phyloP scores from a whole-genome alignment of 2,329 filamentous ascomycete species.

The Fusarium sp. region DNA sequence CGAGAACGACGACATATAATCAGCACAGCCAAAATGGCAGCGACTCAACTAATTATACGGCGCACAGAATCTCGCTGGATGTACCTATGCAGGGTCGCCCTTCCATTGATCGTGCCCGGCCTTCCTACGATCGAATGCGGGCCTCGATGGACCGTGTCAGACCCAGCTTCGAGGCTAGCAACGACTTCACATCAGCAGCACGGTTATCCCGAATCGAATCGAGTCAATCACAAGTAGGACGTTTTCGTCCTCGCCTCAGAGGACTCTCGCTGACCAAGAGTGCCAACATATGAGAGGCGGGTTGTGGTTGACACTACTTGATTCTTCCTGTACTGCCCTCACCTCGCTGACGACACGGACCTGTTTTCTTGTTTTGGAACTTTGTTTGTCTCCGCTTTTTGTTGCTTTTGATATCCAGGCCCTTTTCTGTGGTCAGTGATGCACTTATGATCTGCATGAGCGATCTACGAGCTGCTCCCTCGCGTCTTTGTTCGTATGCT shows the following conservation, averaged over 20 bases:
- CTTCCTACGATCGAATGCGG: constrained; percentile 89
- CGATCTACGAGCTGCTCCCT: constrained; percentile 57
- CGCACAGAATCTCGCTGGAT: constrained; percentile 71
- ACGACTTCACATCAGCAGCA: constrained; percentile 91
- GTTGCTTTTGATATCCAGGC: constrained; percentile 54
- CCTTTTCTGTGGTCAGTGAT: constrained; percentile 48
- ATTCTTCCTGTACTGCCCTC: constrained; percentile 48
- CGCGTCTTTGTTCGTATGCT: constrained; percentile 37
- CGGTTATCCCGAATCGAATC: constrained; percentile 87
- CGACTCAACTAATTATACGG: constrained; percentile 91
- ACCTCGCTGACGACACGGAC: constrained; percentile 32
- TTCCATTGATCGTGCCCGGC: constrained; percentile 76
- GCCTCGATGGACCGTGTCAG: constrained; percentile 88
- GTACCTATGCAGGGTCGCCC: constrained; percentile 57
- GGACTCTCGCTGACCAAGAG: constrained; percentile 58
- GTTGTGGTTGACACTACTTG: constrained; percentile 19
- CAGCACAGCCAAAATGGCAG: constrained; percentile 90
- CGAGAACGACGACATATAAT: constrained; percentile 77
- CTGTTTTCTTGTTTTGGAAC: constrained; percentile 39
- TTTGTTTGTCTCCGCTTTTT: constrained; percentile 39
- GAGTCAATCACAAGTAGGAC: constrained; percentile 61
- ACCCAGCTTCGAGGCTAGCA: constrained; percentile 86
- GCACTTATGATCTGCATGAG: constrained; percentile 63
- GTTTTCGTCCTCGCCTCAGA: constrained; percentile 55
- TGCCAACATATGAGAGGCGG: constrained; percentile 51